Evolutionary conservation across 2,329 filamentous ascomycete species (phyloP).

Genomic region (Talaromyces albobiverticillius): DNA sequence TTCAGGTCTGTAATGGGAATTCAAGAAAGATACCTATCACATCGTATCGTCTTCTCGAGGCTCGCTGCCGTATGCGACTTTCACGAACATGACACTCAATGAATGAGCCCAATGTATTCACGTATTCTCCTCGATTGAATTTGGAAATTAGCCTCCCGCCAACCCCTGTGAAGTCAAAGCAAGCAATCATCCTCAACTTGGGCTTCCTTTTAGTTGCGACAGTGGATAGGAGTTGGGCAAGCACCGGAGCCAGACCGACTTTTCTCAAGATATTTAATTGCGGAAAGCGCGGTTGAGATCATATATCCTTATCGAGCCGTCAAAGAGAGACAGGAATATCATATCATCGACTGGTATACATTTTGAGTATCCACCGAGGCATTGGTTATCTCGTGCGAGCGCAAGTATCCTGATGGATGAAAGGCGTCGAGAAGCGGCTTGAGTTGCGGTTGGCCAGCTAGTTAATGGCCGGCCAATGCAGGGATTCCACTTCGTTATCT

Average conservation of each 20-base stretch:
- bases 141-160: not conserved
- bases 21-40: not conserved
- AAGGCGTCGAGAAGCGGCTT: not conserved
- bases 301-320: not conserved
- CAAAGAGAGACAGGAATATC: not conserved
- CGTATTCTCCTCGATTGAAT: not conserved
- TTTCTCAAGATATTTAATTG: not conserved
- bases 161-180: not conserved
- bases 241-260: not conserved
- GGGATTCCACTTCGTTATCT: not conserved
- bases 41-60: not conserved
- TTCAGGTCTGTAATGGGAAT: not conserved
- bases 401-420: not conserved
- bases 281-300: conserved; percentile 5
- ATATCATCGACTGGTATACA: not conserved
- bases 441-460: no score
- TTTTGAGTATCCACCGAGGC: not conserved
- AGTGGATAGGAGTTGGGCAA: not conserved
- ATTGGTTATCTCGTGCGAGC: not conserved
- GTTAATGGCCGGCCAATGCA: not conserved
- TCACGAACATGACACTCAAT: not conserved
- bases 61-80: not conserved
- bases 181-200: not conserved
- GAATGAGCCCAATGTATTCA: not conserved
- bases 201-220: not conserved